Percentiles rank a stretch among this genome's conserved stretches.
Evolutionary conservation across 306 rosid species (phyloP).

Genomic region (Inga laurina): DNA sequence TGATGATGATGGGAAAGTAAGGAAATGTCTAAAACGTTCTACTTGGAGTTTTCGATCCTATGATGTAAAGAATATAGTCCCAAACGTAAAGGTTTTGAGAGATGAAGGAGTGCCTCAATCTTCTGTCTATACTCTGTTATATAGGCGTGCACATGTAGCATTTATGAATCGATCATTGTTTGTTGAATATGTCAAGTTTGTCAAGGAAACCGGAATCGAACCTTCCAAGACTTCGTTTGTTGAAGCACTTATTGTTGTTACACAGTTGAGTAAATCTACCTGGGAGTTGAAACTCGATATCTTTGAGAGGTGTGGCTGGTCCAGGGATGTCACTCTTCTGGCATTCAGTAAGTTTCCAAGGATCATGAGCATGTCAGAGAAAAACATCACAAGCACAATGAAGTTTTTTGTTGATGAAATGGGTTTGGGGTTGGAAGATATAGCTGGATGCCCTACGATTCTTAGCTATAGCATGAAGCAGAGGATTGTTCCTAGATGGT

Average conservation of each 20-base stretch:
- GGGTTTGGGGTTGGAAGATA: not conserved
- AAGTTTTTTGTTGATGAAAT: not conserved
- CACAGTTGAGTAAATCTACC: not conserved
- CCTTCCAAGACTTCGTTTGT: not conserved
- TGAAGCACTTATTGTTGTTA: not conserved
- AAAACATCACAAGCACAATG: not conserved
- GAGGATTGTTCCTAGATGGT: constrained; percentile 16
- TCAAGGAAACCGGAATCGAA: not conserved
- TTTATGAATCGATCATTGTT: not conserved
- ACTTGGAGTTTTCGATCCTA: rapidly evolving
- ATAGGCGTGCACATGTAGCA: not conserved
- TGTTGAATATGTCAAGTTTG: not conserved
- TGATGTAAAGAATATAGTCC: not conserved
- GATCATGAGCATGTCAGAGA: not conserved
- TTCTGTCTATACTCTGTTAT: not conserved
- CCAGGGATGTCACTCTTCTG: constrained; percentile 1
- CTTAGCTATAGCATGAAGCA: constrained; percentile 25
- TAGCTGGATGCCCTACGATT: not conserved
- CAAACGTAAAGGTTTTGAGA: not conserved
- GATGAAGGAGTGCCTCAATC: not conserved
- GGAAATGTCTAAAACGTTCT: not conserved
- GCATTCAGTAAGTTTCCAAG: not conserved
- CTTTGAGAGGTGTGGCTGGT: not conserved
- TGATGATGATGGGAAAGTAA: not conserved
- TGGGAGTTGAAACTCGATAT: not conserved